Evolutionary conservation across 371 early-diverging fungal species (phyloP).

Genomic region (Thermomucor indicae-seudaticae): DNA sequence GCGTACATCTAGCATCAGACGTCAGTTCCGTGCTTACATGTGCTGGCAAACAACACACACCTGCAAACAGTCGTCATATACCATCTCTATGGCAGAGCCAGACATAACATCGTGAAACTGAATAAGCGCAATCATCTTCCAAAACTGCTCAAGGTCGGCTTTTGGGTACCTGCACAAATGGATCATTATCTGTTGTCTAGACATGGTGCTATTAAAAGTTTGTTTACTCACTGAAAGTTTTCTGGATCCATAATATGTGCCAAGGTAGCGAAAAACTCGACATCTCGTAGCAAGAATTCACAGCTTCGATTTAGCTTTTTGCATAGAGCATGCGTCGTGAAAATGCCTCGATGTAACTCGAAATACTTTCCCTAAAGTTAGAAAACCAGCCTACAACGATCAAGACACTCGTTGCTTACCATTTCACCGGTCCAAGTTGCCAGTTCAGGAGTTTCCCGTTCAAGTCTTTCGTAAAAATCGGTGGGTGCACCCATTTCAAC

Average conservation of each 20-base stretch:
- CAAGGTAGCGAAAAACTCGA: slow-evolving; percentile 70
- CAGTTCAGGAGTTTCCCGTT: slow-evolving; percentile 62
- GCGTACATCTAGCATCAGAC: slow-evolving; percentile 28
- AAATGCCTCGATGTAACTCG: slow-evolving; percentile 96
- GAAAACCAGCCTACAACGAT: too few relatives aligned
- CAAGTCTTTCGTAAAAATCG: slow-evolving; percentile 77
- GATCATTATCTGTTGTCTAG: too few relatives aligned
- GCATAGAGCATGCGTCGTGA: slow-evolving; percentile 86
- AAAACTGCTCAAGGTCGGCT: slow-evolving; percentile 71
- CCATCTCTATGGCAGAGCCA: slow-evolving; percentile 86
- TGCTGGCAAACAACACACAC: slow-evolving; percentile 27
- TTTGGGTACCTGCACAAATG: slow-evolving; percentile 58
- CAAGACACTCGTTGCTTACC: slow-evolving; percentile 45
- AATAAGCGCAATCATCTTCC: slow-evolving; percentile 89
- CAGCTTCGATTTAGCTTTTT: slow-evolving; percentile 84
- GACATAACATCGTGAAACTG: slow-evolving; percentile 96
- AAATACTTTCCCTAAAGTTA: too few relatives aligned
- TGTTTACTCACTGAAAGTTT: slow-evolving; percentile 1
- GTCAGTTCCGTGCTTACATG: background rate
- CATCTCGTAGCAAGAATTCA: slow-evolving; percentile 81
- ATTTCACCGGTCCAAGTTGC: slow-evolving; percentile 92
- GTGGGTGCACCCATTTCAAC: slow-evolving; percentile 74
- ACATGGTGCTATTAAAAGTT: too few relatives aligned
- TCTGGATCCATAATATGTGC: slow-evolving; percentile 22
- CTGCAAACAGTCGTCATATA: slow-evolving; percentile 80